These are phyloP conservation scores for Vickermania ingenoplastis DNA, from an alignment of 208 protist species.

Conservation along the genomic window DNA sequence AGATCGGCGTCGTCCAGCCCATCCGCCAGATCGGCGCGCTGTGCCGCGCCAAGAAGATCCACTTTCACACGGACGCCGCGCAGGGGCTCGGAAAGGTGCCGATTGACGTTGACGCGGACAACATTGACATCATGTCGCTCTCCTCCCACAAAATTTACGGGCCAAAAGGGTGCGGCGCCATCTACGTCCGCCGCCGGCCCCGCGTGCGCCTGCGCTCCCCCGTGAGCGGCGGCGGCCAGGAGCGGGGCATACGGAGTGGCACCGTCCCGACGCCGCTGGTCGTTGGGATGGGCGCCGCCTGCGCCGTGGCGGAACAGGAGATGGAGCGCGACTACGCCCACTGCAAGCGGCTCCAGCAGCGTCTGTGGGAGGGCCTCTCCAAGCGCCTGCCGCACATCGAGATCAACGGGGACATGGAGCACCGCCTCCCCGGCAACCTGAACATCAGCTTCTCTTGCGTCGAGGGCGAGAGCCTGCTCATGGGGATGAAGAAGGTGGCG, in stretches of 20 bases:
- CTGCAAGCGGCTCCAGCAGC: conserved; percentile 66
- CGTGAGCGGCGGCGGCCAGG: conserved; percentile 98
- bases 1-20: conserved; percentile 98
- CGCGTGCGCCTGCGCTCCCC: conserved; percentile 96
- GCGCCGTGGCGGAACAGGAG: conserved; percentile 82
- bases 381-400: conserved; percentile 76
- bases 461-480: conserved; percentile 98
- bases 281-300: conserved; percentile 94
- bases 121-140: conserved; percentile 97
- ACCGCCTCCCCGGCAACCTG: conserved; percentile 93
- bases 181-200: conserved; percentile 89
- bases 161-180: conserved; percentile 91
- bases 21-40: conserved; percentile 94
- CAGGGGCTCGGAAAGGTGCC: conserved; percentile 97
- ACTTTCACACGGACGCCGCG: conserved; percentile 98
- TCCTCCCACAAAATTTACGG: conserved; percentile 98
- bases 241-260: conserved; percentile 93
- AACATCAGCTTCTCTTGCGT: conserved; percentile 99
- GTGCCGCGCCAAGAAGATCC: conserved; percentile 90
- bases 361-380: conserved; percentile 83
- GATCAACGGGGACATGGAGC: conserved; percentile 91
- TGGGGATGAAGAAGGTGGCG: conserved; percentile 96
- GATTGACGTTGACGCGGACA: conserved; percentile 95
- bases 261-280: conserved; percentile 91
- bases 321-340: conserved; percentile 91